Percentiles rank a stretch among this genome's conserved stretches.
phyloP scores from a whole-genome alignment of 352 stramenopile species.

The Phytophthora palmivora region DNA sequence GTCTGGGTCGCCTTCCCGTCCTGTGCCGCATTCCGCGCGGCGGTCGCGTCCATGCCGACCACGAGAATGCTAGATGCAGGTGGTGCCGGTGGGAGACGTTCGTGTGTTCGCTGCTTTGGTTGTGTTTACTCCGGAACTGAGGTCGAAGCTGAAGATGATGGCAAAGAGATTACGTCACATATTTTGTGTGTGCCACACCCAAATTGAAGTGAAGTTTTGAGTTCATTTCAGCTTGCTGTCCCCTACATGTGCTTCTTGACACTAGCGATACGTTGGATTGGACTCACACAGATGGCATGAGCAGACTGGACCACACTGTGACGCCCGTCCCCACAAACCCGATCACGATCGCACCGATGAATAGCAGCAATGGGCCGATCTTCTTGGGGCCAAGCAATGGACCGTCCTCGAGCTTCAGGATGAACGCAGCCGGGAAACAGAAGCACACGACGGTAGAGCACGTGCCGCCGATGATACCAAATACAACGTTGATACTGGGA shows the following conservation, averaged over 20 bases:
- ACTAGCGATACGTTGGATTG: neutral
- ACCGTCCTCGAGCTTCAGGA: constrained; percentile 85
- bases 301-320: constrained; percentile 75
- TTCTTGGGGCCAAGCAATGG: constrained; percentile 76
- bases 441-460: constrained; percentile 88
- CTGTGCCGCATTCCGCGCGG: neutral
- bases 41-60: neutral
- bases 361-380: constrained; percentile 72
- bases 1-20: constrained; percentile 12
- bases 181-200: constrained; percentile 17
- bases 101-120: constrained; percentile 2
- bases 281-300: constrained; percentile 32
- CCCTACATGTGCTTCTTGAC: neutral
- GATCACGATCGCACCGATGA: constrained; percentile 78
- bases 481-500: constrained; percentile 87
- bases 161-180: neutral
- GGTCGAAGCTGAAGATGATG: constrained; percentile 23
- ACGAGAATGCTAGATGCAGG: neutral
- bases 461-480: constrained; percentile 87
- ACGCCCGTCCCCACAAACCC: constrained; percentile 70
- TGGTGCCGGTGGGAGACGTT: constrained; percentile 32
- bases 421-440: constrained; percentile 84
- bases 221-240: neutral
- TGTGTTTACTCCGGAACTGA: constrained; percentile 14
- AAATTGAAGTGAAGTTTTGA: constrained; percentile 11